Conservation (phyloP, 495 filamentous ascomycete species). For the Xylaria sp. region DNA sequence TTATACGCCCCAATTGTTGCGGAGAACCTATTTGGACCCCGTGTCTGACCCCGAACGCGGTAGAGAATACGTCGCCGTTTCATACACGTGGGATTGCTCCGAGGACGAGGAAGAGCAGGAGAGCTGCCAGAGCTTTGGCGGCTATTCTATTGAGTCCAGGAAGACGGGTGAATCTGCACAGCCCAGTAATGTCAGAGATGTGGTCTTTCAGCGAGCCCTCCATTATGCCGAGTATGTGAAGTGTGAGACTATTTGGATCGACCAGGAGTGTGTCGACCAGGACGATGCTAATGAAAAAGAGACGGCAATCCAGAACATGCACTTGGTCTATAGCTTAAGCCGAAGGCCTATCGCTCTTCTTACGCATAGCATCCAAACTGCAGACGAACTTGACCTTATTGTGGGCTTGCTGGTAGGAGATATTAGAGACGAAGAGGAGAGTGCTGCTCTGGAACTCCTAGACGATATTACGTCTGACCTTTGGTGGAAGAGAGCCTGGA, state of each 20-base stretch:
- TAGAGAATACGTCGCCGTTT: constrained; percentile 41
- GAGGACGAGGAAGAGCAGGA: constrained; percentile 33
- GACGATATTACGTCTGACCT: constrained; percentile 38
- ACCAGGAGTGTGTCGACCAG: constrained; percentile 52
- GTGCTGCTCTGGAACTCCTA: constrained; percentile 35
- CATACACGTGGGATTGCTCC: constrained; percentile 41
- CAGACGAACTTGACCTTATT: constrained; percentile 38
- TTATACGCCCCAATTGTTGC: constrained; percentile 28
- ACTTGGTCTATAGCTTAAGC: constrained; percentile 47
- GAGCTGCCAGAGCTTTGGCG: constrained; percentile 15
- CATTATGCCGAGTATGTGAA: constrained; percentile 35
- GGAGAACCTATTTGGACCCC: constrained; percentile 34
- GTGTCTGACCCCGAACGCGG: constrained; percentile 25
- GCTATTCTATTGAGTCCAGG: constrained; percentile 36
- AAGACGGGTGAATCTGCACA: constrained; percentile 33
- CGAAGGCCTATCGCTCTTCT: constrained; percentile 42
- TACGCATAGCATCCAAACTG: constrained; percentile 34
- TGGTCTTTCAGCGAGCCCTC: constrained; percentile 36
- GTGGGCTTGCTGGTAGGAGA: constrained; percentile 31
- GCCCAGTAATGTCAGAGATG: constrained; percentile 35
- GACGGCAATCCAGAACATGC: constrained; percentile 50
- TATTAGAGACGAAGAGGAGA: constrained; percentile 31
- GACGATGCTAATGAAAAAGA: constrained; percentile 42
- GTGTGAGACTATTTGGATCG: constrained; percentile 50
- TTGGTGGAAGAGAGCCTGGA: constrained; percentile 46